These are phyloP conservation scores for Leccinum pachyderme DNA, from an alignment of 1,284 basidiomycete genomes.

Conservation along the genomic window DNA sequence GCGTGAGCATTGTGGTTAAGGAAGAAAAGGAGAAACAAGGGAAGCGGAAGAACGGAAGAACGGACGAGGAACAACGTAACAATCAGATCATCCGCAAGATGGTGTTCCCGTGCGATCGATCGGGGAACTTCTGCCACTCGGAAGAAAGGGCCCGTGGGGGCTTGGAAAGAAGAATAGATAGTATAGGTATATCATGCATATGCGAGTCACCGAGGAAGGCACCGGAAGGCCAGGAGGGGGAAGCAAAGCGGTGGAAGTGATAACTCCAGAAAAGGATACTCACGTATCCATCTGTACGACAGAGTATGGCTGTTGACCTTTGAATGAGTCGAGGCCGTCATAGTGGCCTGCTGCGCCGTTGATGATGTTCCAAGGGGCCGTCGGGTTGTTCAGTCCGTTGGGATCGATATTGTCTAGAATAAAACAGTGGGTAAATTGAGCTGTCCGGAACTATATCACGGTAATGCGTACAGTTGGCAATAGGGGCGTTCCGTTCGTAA, in stretches of 20 bases:
- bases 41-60: background rate
- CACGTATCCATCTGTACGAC: conserved; percentile 19
- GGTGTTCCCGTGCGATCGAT: background rate
- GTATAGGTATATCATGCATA: background rate
- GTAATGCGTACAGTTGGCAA: conserved; percentile 26
- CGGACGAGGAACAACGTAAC: background rate
- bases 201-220: background rate
- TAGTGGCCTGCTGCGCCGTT: conserved; percentile 32
- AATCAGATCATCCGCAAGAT: background rate
- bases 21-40: background rate
- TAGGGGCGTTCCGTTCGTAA: conserved; percentile 30
- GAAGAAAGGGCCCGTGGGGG: background rate
- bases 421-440: background rate
- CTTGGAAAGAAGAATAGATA: background rate
- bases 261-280: background rate
- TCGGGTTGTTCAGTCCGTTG: conserved; percentile 26
- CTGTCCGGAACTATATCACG: no score
- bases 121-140: background rate
- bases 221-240: background rate
- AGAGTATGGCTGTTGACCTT: conserved; percentile 4
- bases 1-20: background rate
- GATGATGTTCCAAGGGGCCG: conserved; percentile 30
- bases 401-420: conserved; percentile 23
- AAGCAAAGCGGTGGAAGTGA: background rate
- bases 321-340: conserved; percentile 28